Base-by-base conservation (phyloP, 208 protist genomes). In the Trypanosoma melophagium region DNA sequence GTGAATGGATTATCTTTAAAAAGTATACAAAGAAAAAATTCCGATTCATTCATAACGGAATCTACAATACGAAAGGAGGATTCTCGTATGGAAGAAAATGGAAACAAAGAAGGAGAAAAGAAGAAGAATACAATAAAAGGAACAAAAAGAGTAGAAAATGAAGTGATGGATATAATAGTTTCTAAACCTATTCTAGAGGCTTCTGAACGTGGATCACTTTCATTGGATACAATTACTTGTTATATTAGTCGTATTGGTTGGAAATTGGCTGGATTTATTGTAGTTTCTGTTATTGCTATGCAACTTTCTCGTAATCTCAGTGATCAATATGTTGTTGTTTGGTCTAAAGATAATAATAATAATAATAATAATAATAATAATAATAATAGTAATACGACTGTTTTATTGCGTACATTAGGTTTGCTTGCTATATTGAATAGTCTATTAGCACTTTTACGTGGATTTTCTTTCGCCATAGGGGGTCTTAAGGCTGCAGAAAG, bases 311-410 rank as follows among this genome's bases (percentile, higher is more conserved):
- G 73, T 3, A 79, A 79, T 55, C 25, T 31, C 3, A 62, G 59
- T 41, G 73, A 79, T 69, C 69, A 72, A 38, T 79, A 68, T 40
- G 16, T 79, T 51, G 65, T 72, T 19, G 19, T 54, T n/a, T 79
- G 73, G 73, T 57, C 67, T 12, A 71, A 60, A 61, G n/a, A n/a
- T n/a, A n/a, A n/a, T n/a, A n/a, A n/a, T n/a, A n/a, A n/a, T n/a
- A n/a, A n/a, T n/a, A n/a, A n/a, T n/a, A n/a, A n/a, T n/a, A n/a
- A n/a, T n/a, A n/a, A n/a, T n/a, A 51, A 41, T 44, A 49, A 31
- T 42, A 24, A 74, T 42, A 31, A 74, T 21, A 49, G 56, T 7
- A 24, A 67, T 65, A 47, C 31, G 1, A 16, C 16, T 16, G 3
- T 16, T 28, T 69, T 79, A 44, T 24, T 79, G 22, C 49, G 44